Percentiles rank a stretch among this genome's conserved stretches.
Conservation (phyloP, 768 basidiomycete species). For the Trametes cubensis region DNA sequence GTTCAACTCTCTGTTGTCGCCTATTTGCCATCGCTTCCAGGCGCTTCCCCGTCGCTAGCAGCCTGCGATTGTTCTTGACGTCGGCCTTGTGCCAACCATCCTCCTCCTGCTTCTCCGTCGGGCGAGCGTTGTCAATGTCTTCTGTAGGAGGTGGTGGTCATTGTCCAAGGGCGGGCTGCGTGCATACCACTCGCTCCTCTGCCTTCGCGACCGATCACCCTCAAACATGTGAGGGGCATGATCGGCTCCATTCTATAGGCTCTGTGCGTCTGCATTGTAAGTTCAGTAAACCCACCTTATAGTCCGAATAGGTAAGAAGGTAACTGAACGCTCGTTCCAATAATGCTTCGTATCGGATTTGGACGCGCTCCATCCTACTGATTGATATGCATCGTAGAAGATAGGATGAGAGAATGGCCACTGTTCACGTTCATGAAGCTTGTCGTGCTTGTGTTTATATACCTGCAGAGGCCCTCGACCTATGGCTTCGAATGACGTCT, state of each 20-base stretch:
- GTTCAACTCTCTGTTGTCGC: slow-evolving; percentile 25
- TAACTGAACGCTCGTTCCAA: too few species aligned
- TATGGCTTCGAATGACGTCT: too few species aligned
- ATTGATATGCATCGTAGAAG: too few species aligned
- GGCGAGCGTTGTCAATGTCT: not conserved
- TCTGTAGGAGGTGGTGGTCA: not conserved
- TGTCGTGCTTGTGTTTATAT: too few species aligned
- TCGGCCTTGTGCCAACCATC: not conserved
- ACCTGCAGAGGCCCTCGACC: too few species aligned
- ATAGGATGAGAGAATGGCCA: too few species aligned
- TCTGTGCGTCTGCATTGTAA: too few species aligned
- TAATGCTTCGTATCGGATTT: too few species aligned
- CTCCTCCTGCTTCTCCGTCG: not conserved
- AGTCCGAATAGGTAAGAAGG: too few species aligned
- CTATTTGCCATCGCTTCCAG: slow-evolving; percentile 20
- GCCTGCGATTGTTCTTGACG: slow-evolving; percentile 11
- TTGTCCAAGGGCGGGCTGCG: not conserved
- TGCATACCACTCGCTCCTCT: not conserved
- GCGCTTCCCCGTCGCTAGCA: slow-evolving; percentile 12
- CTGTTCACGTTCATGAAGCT: too few species aligned
- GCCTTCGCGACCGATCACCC: not conserved
- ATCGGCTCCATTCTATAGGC: slow-evolving; percentile 4
- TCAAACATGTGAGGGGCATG: not conserved
- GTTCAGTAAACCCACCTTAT: too few species aligned
- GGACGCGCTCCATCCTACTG: too few species aligned